Evolutionary conservation across 1,284 basidiomycete genomes (phyloP), one percentile per base, ranked within the genome.

Genomic region (Sporisorium graminicola): DNA sequence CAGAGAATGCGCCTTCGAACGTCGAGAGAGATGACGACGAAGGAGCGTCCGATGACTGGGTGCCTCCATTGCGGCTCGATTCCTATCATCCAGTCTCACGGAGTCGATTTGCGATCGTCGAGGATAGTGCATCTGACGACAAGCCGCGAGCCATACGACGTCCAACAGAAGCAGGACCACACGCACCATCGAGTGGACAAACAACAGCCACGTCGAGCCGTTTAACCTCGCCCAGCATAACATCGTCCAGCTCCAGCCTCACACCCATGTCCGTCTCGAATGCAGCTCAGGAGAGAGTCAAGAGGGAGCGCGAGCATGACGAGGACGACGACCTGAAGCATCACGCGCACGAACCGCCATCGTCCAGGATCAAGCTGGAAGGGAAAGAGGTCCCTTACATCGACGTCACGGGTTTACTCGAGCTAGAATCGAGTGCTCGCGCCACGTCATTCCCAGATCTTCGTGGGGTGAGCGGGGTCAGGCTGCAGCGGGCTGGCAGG

Each of bases 281-380:
- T 16, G 31, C 18, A 6, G 27, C 42, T 7, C 27, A 26, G 22
- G 27, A 18, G 3, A 27, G 35, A 18, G 8, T 29, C 37, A 65
- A 65, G 37, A 58, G 63, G 37, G 57, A 65, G 35, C 50, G 63
- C 24, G 44, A 59, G 27, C 35, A 51, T 24, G 63, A 65, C 29
- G 35, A 24, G 20, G 20, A 16, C 31, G 10, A 12, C n/a, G 22
- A 42, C 22, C 16, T 24, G 12, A n/a, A n/a, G n/a, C 20, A 27
- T 20, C 6, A 3, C 18, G 18, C 12, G 14, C 18, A 14, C 37
- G 52, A 54, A 13, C 20, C 49, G 8, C 40, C 50, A 22, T 5
- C 58, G 18, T 24, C 29, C 16, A 52, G 7, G 18, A 9, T 52
- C 37, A 60, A 60, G 42, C 26, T 44, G 6, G 58, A 60, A 14